Conservation (phyloP, 1,284 basidiomycete species). For the Rhodotorula sp. region DNA sequence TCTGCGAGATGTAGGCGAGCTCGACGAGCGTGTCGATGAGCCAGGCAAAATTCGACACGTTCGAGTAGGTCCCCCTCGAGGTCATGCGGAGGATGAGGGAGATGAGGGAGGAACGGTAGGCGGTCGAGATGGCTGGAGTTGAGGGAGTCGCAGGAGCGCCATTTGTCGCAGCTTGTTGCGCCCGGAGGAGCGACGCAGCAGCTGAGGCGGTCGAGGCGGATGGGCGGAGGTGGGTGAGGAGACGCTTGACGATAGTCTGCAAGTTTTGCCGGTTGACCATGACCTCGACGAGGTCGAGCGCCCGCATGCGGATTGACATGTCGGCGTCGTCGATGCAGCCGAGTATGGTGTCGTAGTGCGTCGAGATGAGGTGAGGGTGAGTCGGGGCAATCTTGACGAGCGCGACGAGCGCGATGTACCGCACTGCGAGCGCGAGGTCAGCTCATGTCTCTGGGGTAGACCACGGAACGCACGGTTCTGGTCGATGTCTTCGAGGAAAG, state of each 20-base stretch:
- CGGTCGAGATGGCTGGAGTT: slow-evolving; percentile 51
- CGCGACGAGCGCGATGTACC: slow-evolving; percentile 93
- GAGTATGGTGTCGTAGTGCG: slow-evolving; percentile 89
- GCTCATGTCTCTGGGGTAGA: background rate
- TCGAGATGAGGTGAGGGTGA: slow-evolving; percentile 84
- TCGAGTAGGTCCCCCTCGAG: slow-evolving; percentile 60
- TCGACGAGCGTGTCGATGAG: slow-evolving; percentile 90
- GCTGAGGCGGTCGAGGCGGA: slow-evolving; percentile 52
- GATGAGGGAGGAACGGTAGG: slow-evolving; percentile 53
- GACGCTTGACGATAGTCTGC: slow-evolving; percentile 81
- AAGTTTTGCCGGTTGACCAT: slow-evolving; percentile 84
- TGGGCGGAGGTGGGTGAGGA: slow-evolving; percentile 79
- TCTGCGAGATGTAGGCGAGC: slow-evolving; percentile 68
- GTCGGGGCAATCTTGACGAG: slow-evolving; percentile 93
- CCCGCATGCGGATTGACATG: slow-evolving; percentile 90
- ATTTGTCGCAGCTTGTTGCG: slow-evolving; percentile 21
- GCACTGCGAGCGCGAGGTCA: slow-evolving; percentile 59
- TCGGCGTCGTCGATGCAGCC: slow-evolving; percentile 88
- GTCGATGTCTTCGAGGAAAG: slow-evolving; percentile 87
- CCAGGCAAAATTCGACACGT: slow-evolving; percentile 93
- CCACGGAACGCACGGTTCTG: slow-evolving; percentile 70
- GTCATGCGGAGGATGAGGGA: slow-evolving; percentile 49
- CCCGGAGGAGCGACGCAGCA: slow-evolving; percentile 62
- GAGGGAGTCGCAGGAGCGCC: slow-evolving; percentile 51
- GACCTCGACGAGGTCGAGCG: slow-evolving; percentile 86